These are phyloP conservation scores for Knufia petricola DNA, from an alignment of 2,329 filamentous ascomycete species.

Conservation along the genomic window DNA sequence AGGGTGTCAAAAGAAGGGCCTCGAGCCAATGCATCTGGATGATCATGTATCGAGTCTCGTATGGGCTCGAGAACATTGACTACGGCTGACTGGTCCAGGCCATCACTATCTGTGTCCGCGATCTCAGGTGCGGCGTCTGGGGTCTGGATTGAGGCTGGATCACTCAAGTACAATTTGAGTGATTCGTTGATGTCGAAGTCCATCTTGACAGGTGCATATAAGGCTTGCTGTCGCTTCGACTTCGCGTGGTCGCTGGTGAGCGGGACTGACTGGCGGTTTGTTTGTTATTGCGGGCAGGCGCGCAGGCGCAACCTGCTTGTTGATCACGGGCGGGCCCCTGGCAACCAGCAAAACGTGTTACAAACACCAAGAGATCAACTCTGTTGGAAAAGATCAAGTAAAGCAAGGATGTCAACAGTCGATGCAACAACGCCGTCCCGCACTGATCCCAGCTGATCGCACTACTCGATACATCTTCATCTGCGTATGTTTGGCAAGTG, in stretches of 20 bases:
- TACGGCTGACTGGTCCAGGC: constrained; percentile 66
- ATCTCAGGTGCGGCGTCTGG: constrained; percentile 76
- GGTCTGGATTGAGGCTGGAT: constrained; percentile 72
- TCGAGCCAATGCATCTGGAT: constrained; percentile 75
- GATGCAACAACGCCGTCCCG: neutral
- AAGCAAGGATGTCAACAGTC: neutral
- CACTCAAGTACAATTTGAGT: constrained; percentile 92
- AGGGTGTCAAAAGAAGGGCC: constrained; percentile 78
- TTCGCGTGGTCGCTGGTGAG: constrained; percentile 25
- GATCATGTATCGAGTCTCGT: constrained; percentile 83
- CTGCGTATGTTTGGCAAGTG: too few species aligned
- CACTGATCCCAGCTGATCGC: neutral
- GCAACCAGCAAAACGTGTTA: neutral
- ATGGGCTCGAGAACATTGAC: constrained; percentile 85
- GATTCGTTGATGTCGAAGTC: constrained; percentile 94
- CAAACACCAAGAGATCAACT: neutral
- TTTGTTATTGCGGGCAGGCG: neutral
- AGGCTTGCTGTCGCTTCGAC: neutral
- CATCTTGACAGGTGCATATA: constrained; percentile 33
- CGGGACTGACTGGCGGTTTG: constrained; percentile 46
- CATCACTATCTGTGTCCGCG: constrained; percentile 81
- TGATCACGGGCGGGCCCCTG: neutral
- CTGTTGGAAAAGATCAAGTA: neutral
- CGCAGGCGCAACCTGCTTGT: too few species aligned
- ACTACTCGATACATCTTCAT: too few species aligned